phyloP scores from a whole-genome alignment of 805 yeast genomes.

The Komagataella populi region DNA sequence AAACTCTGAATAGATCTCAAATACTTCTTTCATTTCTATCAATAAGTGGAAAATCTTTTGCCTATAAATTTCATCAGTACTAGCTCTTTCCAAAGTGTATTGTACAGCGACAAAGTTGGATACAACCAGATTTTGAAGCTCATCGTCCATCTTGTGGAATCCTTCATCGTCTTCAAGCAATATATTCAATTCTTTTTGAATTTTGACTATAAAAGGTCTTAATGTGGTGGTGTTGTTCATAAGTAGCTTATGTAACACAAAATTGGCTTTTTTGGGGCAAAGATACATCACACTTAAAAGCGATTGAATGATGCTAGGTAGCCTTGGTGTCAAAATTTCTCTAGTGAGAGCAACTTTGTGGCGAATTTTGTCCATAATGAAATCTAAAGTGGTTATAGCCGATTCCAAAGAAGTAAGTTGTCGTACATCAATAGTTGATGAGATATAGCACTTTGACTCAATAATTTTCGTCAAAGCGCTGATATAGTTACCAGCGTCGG shows the following conservation, averaged over 20 bases:
- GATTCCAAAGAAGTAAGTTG: slow-evolving; percentile 16
- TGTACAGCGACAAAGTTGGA: slow-evolving; percentile 40
- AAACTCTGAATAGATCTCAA: slow-evolving; percentile 44
- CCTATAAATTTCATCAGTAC: slow-evolving; percentile 31
- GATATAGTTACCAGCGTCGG: slow-evolving; percentile 25
- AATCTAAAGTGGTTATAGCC: slow-evolving; percentile 25
- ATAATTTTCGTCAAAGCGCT: slow-evolving; percentile 26
- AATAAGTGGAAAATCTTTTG: slow-evolving; percentile 32
- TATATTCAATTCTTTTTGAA: slow-evolving; percentile 28
- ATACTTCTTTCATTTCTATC: slow-evolving; percentile 38
- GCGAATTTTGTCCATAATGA: slow-evolving; percentile 35
- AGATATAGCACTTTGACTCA: slow-evolving; percentile 21
- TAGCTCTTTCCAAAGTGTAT: slow-evolving; percentile 37
- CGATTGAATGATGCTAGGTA: slow-evolving; percentile 45
- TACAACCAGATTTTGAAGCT: slow-evolving; percentile 27
- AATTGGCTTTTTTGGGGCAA: slow-evolving; percentile 22
- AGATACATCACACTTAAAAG: slow-evolving; percentile 32
- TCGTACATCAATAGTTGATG: slow-evolving; percentile 5
- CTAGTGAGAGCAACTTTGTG: slow-evolving; percentile 79
- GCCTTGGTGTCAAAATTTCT: slow-evolving; percentile 69
- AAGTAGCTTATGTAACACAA: slow-evolving; percentile 28
- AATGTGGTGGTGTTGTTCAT: slow-evolving; percentile 62
- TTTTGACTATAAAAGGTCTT: slow-evolving; percentile 62
- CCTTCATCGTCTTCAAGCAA: slow-evolving; percentile 19
- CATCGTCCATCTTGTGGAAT: slow-evolving; percentile 23